Evolutionary conservation across 73 alveolate genomes (phyloP).

Genomic region (Tetrahymena thermophila): DNA sequence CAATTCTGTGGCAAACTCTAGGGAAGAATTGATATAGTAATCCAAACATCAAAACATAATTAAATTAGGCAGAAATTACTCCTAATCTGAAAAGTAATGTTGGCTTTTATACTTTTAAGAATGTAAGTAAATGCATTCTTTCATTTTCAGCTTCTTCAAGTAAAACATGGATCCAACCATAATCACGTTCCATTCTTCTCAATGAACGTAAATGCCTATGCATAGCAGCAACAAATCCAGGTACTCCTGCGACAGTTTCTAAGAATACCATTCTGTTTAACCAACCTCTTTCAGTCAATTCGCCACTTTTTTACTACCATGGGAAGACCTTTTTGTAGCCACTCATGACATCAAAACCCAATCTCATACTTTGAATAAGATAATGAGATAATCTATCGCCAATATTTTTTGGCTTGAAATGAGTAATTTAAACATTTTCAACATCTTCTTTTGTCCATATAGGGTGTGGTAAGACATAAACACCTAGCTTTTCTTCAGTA

Average conservation of each 20-base stretch:
- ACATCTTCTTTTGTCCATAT: conserved; percentile 19
- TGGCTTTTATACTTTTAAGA: conserved; percentile 56
- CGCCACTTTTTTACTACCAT: neutral
- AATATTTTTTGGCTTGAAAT: neutral
- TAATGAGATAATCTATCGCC: conserved; percentile 20
- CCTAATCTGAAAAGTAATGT: conserved; percentile 45
- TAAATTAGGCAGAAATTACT: conserved; percentile 59
- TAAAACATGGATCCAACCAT: conserved; percentile 58
- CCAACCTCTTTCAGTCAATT: conserved; percentile 23
- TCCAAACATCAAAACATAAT: conserved; percentile 39
- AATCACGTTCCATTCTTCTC: conserved; percentile 39
- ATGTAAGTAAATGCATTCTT: conserved; percentile 66
- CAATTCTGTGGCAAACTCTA: conserved; percentile 61
- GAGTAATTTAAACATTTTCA: neutral
- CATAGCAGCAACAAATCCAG: conserved; percentile 80
- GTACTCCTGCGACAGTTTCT: conserved; percentile 82
- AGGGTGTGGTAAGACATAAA: conserved; percentile 13
- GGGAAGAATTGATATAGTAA: conserved; percentile 50
- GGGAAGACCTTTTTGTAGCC: conserved; percentile 28
- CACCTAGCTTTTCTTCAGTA: neutral
- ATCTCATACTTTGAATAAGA: conserved; percentile 6
- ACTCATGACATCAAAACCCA: conserved; percentile 38
- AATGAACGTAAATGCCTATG: conserved; percentile 47
- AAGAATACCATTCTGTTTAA: conserved; percentile 43
- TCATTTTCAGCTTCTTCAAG: conserved; percentile 72